Percentiles rank a stretch among this genome's conserved stretches.
Evolutionary conservation across 306 rosid species (phyloP).

Genomic region (Prosopis cineraria): DNA sequence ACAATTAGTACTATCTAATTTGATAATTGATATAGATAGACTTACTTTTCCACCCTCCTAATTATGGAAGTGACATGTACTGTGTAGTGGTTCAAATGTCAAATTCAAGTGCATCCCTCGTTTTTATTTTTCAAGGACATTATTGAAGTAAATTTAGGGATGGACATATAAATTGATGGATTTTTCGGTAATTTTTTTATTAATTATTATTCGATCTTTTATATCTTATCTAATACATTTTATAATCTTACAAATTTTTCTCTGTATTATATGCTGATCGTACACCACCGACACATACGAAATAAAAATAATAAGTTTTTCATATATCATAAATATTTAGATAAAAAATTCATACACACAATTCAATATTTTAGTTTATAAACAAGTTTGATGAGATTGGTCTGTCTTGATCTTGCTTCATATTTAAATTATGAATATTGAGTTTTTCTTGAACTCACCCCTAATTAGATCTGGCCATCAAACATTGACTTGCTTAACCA

Average conservation of each 20-base stretch:
- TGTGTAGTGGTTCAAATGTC: slow-evolving; percentile 39
- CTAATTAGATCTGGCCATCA: too few species aligned
- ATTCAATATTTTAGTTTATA: too few species aligned
- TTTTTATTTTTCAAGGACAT: background rate
- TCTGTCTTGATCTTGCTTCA: too few species aligned
- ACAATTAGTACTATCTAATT: too few species aligned
- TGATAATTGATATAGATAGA: background rate
- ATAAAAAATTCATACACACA: too few species aligned
- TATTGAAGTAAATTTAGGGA: background rate
- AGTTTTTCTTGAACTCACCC: too few species aligned
- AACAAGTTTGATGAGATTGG: too few species aligned
- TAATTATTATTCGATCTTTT: too few species aligned
- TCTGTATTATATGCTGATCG: background rate
- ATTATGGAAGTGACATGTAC: background rate
- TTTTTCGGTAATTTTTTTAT: background rate
- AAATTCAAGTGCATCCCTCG: slow-evolving; percentile 8
- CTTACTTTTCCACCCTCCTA: background rate
- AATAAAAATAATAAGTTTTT: background rate
- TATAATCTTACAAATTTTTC: background rate
- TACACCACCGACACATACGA: background rate
- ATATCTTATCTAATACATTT: background rate
- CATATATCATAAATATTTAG: background rate
- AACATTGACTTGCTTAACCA: too few species aligned
- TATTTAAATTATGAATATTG: too few species aligned
- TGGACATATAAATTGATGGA: background rate